Conservation (phyloP, 2,329 filamentous ascomycete genomes). For the Lojkania enalia region DNA sequence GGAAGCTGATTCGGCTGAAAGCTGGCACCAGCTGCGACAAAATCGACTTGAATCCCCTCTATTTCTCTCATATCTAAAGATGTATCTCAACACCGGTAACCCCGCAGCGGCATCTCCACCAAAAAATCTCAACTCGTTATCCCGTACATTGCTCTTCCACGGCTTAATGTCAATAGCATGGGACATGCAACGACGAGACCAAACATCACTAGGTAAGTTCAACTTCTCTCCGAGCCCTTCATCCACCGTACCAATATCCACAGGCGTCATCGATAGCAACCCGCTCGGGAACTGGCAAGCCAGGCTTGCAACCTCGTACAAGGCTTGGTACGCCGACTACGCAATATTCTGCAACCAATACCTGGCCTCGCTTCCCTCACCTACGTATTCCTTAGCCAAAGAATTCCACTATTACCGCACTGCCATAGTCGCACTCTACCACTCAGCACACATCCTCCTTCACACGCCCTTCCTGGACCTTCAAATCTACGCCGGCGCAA, state of each 20-base stretch:
- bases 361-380: constrained; percentile 24
- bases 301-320: constrained; percentile 58
- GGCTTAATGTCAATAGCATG: constrained; percentile 66
- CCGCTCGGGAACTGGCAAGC: constrained; percentile 55
- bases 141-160: constrained; percentile 60
- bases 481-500: constrained; percentile 64
- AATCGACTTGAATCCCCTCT: constrained; percentile 44
- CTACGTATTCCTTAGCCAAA: constrained; percentile 34
- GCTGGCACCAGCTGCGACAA: constrained; percentile 53
- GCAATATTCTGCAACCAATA: constrained; percentile 53
- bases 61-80: constrained; percentile 59
- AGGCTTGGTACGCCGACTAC: constrained; percentile 62
- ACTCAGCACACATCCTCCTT: constrained; percentile 60
- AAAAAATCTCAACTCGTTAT: constrained; percentile 55
- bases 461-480: constrained; percentile 63
- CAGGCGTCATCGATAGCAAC: constrained; percentile 35
- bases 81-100: constrained; percentile 58
- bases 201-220: constrained; percentile 63
- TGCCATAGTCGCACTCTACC: constrained; percentile 60
- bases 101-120: constrained; percentile 21
- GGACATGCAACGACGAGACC: constrained; percentile 65
- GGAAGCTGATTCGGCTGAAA: constrained; percentile 59
- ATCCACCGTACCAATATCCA: constrained; percentile 1
- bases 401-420: constrained; percentile 55
- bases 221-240: constrained; percentile 41